Conservation (phyloP, 2,329 filamentous ascomycete species). For the Trichoderma citrinoviride region DNA sequence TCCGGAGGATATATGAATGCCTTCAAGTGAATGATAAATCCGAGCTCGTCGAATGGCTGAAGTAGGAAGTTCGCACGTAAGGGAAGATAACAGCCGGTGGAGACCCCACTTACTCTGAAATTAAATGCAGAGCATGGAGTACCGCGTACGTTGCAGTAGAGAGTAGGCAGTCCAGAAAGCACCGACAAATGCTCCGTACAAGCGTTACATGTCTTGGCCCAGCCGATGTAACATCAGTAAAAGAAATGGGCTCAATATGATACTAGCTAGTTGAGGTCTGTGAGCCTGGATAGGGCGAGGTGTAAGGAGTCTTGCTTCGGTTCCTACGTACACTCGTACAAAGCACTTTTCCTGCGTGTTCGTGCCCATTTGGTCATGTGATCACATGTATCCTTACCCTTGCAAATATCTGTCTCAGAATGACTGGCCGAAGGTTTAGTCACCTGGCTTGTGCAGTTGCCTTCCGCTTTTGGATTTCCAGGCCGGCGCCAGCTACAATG, state of each 20-base stretch:
- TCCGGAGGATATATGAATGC: neutral
- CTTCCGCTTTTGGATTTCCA: neutral
- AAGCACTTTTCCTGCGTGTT: no score
- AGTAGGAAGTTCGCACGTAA: constrained; percentile 7
- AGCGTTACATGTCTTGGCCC: constrained; percentile 10
- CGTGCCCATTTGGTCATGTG: neutral
- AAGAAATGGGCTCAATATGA: neutral
- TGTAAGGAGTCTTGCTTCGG: no score
- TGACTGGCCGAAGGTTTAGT: no score
- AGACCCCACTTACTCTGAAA: constrained; percentile 8
- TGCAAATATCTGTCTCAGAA: neutral
- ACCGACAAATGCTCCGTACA: neutral
- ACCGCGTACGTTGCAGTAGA: constrained; percentile 14
- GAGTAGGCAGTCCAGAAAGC: neutral
- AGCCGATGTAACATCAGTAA: constrained; percentile 17
- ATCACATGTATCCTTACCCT: neutral
- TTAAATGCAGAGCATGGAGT: neutral
- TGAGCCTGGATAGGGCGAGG: no score
- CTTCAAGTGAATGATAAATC: neutral
- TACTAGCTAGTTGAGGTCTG: neutral
- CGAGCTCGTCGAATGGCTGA: neutral
- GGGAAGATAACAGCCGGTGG: neutral
- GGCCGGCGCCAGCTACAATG: neutral
- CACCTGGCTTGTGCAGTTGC: neutral
- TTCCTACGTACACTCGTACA: no score